Percentiles rank a stretch among this genome's conserved stretches.
Evolutionary conservation across 192 early-diverging fungal species (phyloP).

Genomic region (Tieghemiomyces parasiticus): DNA sequence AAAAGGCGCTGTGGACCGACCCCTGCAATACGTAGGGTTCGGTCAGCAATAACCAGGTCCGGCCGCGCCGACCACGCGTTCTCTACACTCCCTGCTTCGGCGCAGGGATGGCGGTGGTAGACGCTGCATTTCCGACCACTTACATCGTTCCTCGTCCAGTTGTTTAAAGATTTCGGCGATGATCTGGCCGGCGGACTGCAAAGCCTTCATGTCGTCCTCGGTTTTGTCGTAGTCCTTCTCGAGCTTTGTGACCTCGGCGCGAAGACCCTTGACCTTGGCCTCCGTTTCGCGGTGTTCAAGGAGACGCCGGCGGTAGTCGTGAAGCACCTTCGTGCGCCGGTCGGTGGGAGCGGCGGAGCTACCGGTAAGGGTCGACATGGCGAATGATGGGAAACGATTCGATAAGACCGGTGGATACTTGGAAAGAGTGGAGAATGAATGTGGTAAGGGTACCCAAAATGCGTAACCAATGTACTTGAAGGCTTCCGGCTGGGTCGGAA

Average conservation of each 20-base stretch:
- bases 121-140: conserved; percentile 12
- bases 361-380: conserved; percentile 13
- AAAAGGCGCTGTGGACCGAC: not conserved
- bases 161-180: conserved; percentile 98
- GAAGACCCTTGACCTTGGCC: conserved; percentile 87
- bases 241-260: conserved; percentile 65
- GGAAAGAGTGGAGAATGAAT: too few species aligned
- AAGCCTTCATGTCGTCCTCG: conserved; percentile 93
- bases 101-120: not conserved
- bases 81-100: not conserved
- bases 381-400: too few species aligned
- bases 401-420: too few species aligned
- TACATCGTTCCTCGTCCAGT: conserved; percentile 91
- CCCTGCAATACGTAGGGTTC: not conserved
- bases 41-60: not conserved
- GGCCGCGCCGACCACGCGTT: not conserved
- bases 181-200: conserved; percentile 98
- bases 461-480: too few species aligned
- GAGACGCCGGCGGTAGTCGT: conserved; percentile 72
- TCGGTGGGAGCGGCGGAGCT: conserved; percentile 22
- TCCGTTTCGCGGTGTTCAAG: conserved; percentile 92
- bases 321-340: conserved; percentile 62
- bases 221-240: conserved; percentile 91
- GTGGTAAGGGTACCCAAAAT: too few species aligned
- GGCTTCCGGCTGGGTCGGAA: too few species aligned